These are phyloP conservation scores for Lineolata rhizophorae DNA, from an alignment of 495 filamentous ascomycete species.

Conservation along the genomic window DNA sequence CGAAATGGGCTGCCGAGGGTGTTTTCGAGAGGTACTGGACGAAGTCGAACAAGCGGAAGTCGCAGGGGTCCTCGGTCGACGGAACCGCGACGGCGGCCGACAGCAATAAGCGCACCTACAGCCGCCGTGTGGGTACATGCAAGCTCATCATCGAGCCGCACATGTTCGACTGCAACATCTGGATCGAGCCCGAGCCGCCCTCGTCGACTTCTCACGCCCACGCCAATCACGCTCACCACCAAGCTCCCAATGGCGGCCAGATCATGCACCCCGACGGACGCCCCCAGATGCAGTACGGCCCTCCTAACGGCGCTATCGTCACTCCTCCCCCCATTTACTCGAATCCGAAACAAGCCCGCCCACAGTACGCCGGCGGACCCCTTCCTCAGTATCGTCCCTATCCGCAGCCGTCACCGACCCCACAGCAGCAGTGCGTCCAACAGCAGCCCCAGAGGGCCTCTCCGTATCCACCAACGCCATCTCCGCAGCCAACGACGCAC, in stretches of 20 bases:
- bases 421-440: conserved; percentile 1
- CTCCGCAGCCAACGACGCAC: conserved; percentile 30
- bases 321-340: too few species aligned
- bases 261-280: too few species aligned
- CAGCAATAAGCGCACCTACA: conserved; percentile 1
- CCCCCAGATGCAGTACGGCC: too few species aligned
- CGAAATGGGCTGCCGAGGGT: conserved; percentile 65
- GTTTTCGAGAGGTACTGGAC: conserved; percentile 89
- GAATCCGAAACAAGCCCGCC: too few species aligned
- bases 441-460: conserved; percentile 3
- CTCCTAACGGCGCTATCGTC: too few species aligned
- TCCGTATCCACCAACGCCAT: not conserved
- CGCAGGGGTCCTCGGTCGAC: conserved; percentile 45
- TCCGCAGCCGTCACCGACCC: conserved; percentile 5
- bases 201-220: conserved; percentile 2
- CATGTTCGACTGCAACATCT: conserved; percentile 70
- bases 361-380: conserved; percentile 29
- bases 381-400: conserved; percentile 46
- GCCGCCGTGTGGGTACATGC: conserved; percentile 38
- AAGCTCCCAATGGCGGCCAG: conserved; percentile 10
- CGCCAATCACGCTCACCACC: conserved; percentile 23
- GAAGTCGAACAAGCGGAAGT: conserved; percentile 33
- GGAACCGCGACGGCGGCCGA: conserved; percentile 46
- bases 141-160: conserved; percentile 80
- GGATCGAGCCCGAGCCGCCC: conserved; percentile 49